Percentiles rank a stretch among this genome's conserved stretches.
phyloP scores from a whole-genome alignment of 495 filamentous ascomycete genomes.

The Trichoderma orchidacearum region DNA sequence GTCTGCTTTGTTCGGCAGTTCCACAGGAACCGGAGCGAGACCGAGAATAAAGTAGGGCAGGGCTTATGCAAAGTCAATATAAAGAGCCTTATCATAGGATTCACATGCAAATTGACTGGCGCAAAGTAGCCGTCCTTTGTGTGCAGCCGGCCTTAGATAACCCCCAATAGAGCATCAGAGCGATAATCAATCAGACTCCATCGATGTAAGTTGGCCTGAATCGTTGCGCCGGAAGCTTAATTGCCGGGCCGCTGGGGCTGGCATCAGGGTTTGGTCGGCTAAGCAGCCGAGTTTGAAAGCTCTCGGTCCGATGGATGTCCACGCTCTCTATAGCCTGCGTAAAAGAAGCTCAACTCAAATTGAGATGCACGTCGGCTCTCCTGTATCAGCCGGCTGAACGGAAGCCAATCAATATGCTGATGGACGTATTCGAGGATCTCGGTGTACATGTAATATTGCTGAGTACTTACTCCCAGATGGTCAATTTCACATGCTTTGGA shows the following conservation, averaged over 20 bases:
- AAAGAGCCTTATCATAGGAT: too few relatives aligned
- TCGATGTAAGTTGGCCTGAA: not conserved
- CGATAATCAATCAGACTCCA: not conserved
- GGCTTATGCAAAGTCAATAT: too few relatives aligned
- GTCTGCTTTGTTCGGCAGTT: too few relatives aligned
- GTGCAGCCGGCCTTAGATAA: too few relatives aligned
- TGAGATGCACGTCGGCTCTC: not conserved
- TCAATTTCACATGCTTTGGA: not conserved
- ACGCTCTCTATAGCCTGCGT: not conserved
- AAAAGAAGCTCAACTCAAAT: not conserved
- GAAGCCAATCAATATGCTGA: not conserved
- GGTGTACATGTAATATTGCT: too few relatives aligned
- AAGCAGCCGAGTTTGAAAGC: not conserved
- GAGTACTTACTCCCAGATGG: not conserved
- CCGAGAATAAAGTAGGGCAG: too few relatives aligned
- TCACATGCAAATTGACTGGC: too few relatives aligned
- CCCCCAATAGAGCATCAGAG: not conserved
- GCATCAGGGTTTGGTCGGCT: not conserved
- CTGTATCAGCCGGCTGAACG: not conserved
- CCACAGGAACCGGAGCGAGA: too few relatives aligned
- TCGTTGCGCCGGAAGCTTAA: not conserved
- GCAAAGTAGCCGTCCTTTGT: too few relatives aligned
- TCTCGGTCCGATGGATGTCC: not conserved
- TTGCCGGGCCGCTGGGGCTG: not conserved
- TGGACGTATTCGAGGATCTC: not conserved